A percentile compares a stretch with the other conserved stretches of the same genome.
Conservation (phyloP, 768 basidiomycete genomes). For the Tulasnella sp. region DNA sequence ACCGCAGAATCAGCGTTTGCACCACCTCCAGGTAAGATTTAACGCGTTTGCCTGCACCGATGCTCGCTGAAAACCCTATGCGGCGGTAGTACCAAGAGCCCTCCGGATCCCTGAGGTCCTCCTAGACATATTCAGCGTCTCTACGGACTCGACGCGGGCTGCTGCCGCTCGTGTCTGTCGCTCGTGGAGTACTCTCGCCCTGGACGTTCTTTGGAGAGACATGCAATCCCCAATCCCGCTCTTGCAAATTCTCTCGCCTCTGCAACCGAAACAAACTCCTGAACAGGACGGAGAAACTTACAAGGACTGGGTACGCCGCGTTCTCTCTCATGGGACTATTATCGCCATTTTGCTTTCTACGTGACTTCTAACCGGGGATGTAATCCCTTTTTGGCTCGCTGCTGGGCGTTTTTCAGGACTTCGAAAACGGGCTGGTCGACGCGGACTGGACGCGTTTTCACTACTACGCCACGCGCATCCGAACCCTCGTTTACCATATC, state of each 20-base stretch:
- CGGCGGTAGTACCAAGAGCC: neutral
- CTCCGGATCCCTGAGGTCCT: neutral
- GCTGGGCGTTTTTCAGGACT: neutral
- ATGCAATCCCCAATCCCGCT: conserved; percentile 3
- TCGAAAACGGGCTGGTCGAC: neutral
- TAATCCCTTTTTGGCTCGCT: neutral
- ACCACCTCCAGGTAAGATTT: neutral
- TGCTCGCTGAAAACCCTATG: neutral
- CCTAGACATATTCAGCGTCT: neutral
- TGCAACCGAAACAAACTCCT: neutral
- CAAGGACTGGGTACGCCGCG: neutral
- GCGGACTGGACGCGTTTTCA: neutral
- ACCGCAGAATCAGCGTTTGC: neutral
- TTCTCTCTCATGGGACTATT: neutral
- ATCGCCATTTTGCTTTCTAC: neutral
- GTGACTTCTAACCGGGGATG: neutral
- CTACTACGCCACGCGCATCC: too few species aligned
- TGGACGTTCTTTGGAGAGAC: conserved; percentile 2
- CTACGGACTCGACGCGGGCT: neutral
- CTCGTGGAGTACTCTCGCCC: neutral
- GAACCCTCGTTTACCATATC: too few species aligned
- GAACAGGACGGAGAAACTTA: neutral
- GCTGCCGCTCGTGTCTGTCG: conserved; percentile 9
- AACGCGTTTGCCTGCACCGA: neutral
- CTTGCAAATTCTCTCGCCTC: conserved; percentile 1